Conservation (phyloP, 148 eudicot species). For the Arbutus unedo region DNA sequence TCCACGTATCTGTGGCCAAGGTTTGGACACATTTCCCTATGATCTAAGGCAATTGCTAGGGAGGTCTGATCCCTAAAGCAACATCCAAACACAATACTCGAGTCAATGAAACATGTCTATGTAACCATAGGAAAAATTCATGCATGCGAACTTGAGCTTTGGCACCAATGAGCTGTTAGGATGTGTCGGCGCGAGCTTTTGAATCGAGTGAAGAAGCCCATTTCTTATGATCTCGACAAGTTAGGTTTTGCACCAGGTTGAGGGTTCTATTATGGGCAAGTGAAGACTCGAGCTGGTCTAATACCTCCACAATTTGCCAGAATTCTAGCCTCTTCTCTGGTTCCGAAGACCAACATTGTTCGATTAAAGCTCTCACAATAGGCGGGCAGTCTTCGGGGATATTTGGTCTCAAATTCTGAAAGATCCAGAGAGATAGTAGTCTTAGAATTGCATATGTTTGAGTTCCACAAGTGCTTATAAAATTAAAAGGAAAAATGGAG, state of each 20-base stretch:
- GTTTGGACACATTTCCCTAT: no score
- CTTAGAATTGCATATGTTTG: slow-evolving; percentile 14
- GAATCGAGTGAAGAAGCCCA: slow-evolving; percentile 67
- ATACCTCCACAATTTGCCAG: slow-evolving; percentile 80
- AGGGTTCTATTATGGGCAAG: slow-evolving; percentile 60
- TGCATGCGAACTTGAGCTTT: slow-evolving; percentile 42
- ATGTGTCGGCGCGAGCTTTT: slow-evolving; percentile 55
- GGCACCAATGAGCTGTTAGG: slow-evolving; percentile 28
- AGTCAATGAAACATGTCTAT: no score
- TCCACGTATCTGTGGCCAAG: no score
- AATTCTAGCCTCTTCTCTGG: slow-evolving; percentile 92
- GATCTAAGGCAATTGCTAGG: no score
- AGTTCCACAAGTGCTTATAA: neutral
- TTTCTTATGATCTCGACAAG: slow-evolving; percentile 62
- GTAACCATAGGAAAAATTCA: slow-evolving; percentile 26
- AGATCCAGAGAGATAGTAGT: slow-evolving; percentile 18
- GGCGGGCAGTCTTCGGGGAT: slow-evolving; percentile 64
- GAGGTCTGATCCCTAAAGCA: no score
- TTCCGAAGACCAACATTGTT: slow-evolving; percentile 79
- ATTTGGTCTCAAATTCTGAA: slow-evolving; percentile 75
- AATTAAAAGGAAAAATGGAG: neutral
- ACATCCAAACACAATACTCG: no score
- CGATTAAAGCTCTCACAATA: slow-evolving; percentile 70
- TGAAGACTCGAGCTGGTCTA: slow-evolving; percentile 64
- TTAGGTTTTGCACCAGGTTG: slow-evolving; percentile 41